Conservation (phyloP, 225 moss, liverwort and hornwort species). For the Anthoceros angustus region DNA sequence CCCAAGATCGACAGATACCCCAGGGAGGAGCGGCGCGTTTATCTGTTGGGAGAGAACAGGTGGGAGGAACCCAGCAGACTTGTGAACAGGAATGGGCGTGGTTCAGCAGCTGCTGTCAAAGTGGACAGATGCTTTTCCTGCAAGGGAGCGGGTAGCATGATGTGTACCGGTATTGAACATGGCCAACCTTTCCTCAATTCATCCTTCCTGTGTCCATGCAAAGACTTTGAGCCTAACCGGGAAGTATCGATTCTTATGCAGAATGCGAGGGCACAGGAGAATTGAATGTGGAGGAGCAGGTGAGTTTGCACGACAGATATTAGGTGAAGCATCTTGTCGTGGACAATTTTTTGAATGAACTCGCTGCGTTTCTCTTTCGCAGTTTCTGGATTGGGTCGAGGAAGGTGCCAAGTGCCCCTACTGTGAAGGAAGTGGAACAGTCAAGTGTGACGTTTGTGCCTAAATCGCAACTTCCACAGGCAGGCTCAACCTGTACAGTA, state of each 20-base stretch:
- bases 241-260: slow-evolving; percentile 2
- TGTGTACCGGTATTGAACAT: slow-evolving; percentile 43
- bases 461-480: background rate
- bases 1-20: slow-evolving; percentile 15
- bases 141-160: slow-evolving; percentile 49
- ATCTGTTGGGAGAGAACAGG: slow-evolving; percentile 81
- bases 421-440: slow-evolving; percentile 41
- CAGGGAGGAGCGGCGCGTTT: slow-evolving; percentile 53
- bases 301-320: background rate
- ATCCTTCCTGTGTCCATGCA: background rate
- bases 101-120: slow-evolving; percentile 11
- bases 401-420: slow-evolving; percentile 53
- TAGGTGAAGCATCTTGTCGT: slow-evolving; percentile 24
- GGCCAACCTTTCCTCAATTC: background rate
- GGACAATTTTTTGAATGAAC: slow-evolving; percentile 6
- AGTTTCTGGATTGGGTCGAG: slow-evolving; percentile 53
- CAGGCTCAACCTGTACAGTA: background rate
- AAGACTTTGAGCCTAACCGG: background rate
- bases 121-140: slow-evolving; percentile 45
- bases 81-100: slow-evolving; percentile 14
- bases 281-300: slow-evolving; percentile 83
- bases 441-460: slow-evolving; percentile 31
- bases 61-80: slow-evolving; percentile 87
- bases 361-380: background rate
- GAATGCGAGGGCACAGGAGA: slow-evolving; percentile 97